Evolutionary conservation across 805 yeast genomes (phyloP), one percentile per base, ranked within the genome.

Genomic region (Teunomyces kruisii): DNA sequence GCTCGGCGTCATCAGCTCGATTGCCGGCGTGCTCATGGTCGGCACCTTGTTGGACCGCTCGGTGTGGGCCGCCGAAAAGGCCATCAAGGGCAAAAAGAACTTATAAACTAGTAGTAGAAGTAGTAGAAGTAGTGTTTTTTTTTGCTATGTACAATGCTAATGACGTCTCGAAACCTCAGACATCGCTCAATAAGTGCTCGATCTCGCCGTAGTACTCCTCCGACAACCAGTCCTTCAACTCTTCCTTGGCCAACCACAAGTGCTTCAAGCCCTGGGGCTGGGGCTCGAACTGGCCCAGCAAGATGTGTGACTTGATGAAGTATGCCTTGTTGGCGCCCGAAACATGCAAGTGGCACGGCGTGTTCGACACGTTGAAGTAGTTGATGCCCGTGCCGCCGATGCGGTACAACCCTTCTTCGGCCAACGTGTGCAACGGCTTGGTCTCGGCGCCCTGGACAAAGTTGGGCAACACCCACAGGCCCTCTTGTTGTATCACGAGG

Each of bases 1-100:
- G 19, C 70, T 90, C 47, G 89, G 91, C 29, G 88, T 87, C 22
- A 81, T 94, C 53, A 86, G 96, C 45, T 88, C 95, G 6, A 77
- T 92, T 32, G 98, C 97, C 8, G 97, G 98, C 39, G 90, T 94
- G 9, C 72, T 94, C 47, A 91, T 97, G 22, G 90, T 92, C 22
- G 98, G 96, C 8, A 85, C 97, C 0, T 80, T 91, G 30, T 65
- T 91, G 39, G 99, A 94, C 64, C 79, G 89, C 48, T 83, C 95
- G 2, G 86, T 90, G 4, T 90, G 88, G 80, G 92, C 88, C 9
- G 96, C 96, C 1, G 91, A 90, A 60, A 81, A 80, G 64, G 88
- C 84, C 10, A 65, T 90, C 26, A 74, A 78, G 56, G 79, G 82
- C 15, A 85, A 87, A 64, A 86, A 86, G 69, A 80, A 79, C 44